A percentile compares a stretch with the other conserved stretches of the same genome.
Conservation (phyloP, 2,329 filamentous ascomycete species). For the Penicillium italicum region DNA sequence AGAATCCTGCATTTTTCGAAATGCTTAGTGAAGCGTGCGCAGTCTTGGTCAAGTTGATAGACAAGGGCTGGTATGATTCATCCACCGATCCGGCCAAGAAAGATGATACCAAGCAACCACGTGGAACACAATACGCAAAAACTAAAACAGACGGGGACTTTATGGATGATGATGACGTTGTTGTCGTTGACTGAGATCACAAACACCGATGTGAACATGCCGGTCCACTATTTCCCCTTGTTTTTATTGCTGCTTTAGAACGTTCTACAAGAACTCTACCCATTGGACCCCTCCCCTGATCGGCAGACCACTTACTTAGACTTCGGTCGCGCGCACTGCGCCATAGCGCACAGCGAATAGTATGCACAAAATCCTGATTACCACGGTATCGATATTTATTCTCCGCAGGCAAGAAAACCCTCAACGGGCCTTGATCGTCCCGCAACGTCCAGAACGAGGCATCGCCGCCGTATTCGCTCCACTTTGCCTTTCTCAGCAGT, state of each 20-base stretch:
- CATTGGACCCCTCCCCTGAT: conserved; percentile 12
- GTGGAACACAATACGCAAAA: conserved; percentile 9
- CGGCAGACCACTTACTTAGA: conserved; percentile 10
- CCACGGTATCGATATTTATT: neutral
- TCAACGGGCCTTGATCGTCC: neutral
- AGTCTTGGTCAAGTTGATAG: conserved; percentile 39
- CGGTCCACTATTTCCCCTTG: neutral
- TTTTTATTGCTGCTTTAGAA: conserved; percentile 1
- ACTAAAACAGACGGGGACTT: conserved; percentile 23
- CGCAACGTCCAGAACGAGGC: neutral
- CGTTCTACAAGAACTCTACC: conserved; percentile 4
- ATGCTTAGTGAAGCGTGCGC: conserved; percentile 40
- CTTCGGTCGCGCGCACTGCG: conserved; percentile 7
- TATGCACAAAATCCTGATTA: conserved; percentile 1
- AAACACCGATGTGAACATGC: neutral
- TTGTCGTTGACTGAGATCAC: conserved; percentile 31
- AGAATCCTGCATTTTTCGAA: conserved; percentile 45
- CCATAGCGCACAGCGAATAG: conserved; percentile 5
- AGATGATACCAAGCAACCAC: conserved; percentile 15
- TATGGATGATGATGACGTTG: conserved; percentile 36
- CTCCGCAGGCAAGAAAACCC: neutral
- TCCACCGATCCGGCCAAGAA: conserved; percentile 24
- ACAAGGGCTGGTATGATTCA: conserved; percentile 39
- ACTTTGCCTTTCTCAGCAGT: conserved; percentile 1
- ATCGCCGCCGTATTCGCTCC: neutral